Evolutionary conservation across 768 basidiomycete genomes (phyloP).

Genomic region (Coprinopsis marcescibilis): DNA sequence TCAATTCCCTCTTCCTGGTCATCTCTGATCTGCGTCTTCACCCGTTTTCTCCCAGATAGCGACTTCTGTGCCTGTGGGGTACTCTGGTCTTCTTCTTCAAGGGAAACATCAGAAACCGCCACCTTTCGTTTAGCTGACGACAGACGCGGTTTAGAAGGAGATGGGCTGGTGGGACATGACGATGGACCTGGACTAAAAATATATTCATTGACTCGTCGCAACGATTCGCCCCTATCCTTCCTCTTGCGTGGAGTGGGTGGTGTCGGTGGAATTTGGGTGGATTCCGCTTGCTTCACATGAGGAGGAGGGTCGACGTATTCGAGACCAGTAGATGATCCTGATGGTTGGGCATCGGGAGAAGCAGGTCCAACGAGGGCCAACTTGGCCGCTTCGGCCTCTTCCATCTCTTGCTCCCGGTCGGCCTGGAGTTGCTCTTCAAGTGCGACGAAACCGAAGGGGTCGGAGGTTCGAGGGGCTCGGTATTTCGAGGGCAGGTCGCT

Average conservation of each 20-base stretch:
- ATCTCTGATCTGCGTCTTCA: slow-evolving; percentile 9
- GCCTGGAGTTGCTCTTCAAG: slow-evolving; percentile 46
- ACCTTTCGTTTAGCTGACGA: slow-evolving; percentile 13
- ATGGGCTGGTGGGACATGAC: slow-evolving; percentile 30
- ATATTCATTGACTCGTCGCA: slow-evolving; percentile 21
- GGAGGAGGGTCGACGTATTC: not conserved
- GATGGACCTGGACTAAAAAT: slow-evolving; percentile 28
- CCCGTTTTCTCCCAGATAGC: slow-evolving; percentile 7
- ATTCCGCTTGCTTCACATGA: not conserved
- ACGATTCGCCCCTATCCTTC: slow-evolving; percentile 23
- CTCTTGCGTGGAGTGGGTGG: slow-evolving; percentile 31
- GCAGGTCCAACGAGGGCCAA: slow-evolving; percentile 26
- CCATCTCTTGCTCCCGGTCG: slow-evolving; percentile 24
- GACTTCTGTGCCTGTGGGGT: slow-evolving; percentile 11
- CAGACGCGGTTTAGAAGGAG: slow-evolving; percentile 26
- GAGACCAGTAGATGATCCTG: not conserved
- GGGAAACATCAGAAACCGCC: slow-evolving; percentile 16
- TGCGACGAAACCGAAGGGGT: slow-evolving; percentile 55
- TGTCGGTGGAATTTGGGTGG: slow-evolving; percentile 11
- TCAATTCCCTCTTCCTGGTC: slow-evolving; percentile 7
- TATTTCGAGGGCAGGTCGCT: slow-evolving; percentile 8
- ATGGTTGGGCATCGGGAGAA: slow-evolving; percentile 18
- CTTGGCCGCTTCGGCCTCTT: slow-evolving; percentile 19
- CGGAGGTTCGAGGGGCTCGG: slow-evolving; percentile 26
- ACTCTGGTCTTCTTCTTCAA: slow-evolving; percentile 15